A percentile compares a stretch with the other conserved stretches of the same genome.
These are phyloP conservation scores for Ogataea kodamae DNA, from an alignment of 805 yeast species.

Conservation along the genomic window DNA sequence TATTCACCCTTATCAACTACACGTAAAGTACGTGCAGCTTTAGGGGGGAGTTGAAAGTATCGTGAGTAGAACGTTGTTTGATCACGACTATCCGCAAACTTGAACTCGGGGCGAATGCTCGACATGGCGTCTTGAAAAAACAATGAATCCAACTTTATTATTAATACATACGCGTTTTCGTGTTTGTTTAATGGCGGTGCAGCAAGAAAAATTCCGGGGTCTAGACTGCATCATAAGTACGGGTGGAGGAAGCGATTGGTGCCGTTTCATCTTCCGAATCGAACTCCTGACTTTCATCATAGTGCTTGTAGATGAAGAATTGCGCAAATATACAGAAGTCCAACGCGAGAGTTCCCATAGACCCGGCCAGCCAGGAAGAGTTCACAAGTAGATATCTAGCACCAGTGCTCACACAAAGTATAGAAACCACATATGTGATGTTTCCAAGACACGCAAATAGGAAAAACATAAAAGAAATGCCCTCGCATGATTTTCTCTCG, in stretches of 20 bases:
- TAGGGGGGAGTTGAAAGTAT: slow-evolving; percentile 47
- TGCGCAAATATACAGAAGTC: slow-evolving; percentile 84
- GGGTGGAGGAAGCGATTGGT: slow-evolving; percentile 11
- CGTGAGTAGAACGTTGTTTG: slow-evolving; percentile 44
- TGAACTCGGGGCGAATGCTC: slow-evolving; percentile 49
- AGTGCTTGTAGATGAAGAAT: slow-evolving; percentile 67
- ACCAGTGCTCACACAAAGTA: slow-evolving; percentile 70
- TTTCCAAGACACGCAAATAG: slow-evolving; percentile 94
- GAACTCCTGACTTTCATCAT: slow-evolving; percentile 29
- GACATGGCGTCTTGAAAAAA: slow-evolving; percentile 19
- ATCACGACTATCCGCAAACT: slow-evolving; percentile 51
- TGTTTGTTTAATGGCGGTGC: slow-evolving; percentile 2
- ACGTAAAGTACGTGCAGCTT: slow-evolving; percentile 53
- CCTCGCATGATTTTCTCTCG: slow-evolving; percentile 88
- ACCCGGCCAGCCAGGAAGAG: slow-evolving; percentile 90
- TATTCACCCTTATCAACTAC: slow-evolving; percentile 82
- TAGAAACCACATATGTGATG: slow-evolving; percentile 83
- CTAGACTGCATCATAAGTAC: slow-evolving; percentile 10
- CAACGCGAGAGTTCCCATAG: slow-evolving; percentile 78
- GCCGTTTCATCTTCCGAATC: slow-evolving; percentile 19
- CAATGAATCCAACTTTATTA: slow-evolving; percentile 3
- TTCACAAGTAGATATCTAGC: slow-evolving; percentile 71
- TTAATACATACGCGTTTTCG: slow-evolving; percentile 7
- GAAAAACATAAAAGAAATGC: slow-evolving; percentile 89
- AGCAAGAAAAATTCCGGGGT: slow-evolving; percentile 1